Conservation (phyloP, 1,284 basidiomycete species). For the Sanghuangporus baumii region DNA sequence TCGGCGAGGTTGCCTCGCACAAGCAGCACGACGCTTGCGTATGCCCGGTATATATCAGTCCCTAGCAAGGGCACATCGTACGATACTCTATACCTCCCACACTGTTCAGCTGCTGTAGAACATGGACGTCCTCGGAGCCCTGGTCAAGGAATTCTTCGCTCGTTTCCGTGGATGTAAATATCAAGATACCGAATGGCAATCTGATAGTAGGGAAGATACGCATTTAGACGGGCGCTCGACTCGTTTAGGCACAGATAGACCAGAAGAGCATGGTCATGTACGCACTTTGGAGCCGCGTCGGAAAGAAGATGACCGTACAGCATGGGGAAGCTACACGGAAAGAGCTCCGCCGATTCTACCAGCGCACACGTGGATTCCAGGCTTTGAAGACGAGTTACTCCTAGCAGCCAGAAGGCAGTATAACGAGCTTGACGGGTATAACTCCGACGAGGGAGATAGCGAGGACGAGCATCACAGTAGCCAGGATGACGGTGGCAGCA, state of each 20-base stretch:
- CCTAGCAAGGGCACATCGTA: neutral
- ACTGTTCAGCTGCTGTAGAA: neutral
- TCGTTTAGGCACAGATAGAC: neutral
- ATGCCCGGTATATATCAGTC: neutral
- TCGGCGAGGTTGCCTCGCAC: neutral
- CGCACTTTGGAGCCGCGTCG: neutral
- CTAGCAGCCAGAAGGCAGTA: neutral
- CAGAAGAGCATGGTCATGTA: neutral
- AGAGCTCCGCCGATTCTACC: constrained; percentile 13
- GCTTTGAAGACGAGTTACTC: constrained; percentile 9
- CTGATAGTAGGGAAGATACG: neutral
- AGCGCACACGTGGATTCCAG: constrained; percentile 10
- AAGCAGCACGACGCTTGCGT: neutral
- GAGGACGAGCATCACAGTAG: neutral
- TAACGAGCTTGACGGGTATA: neutral
- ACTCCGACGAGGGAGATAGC: neutral
- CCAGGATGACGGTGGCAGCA: neutral
- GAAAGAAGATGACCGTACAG: constrained; percentile 3
- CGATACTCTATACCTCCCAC: neutral
- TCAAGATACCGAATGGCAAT: neutral
- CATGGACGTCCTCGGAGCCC: constrained; percentile 1
- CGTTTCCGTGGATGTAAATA: neutral
- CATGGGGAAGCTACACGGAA: constrained; percentile 14
- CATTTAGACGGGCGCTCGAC: neutral
- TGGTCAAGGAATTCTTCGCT: neutral